Base-by-base conservation (phyloP, 352 stramenopile genomes). In the Phytopythium helicoides region DNA sequence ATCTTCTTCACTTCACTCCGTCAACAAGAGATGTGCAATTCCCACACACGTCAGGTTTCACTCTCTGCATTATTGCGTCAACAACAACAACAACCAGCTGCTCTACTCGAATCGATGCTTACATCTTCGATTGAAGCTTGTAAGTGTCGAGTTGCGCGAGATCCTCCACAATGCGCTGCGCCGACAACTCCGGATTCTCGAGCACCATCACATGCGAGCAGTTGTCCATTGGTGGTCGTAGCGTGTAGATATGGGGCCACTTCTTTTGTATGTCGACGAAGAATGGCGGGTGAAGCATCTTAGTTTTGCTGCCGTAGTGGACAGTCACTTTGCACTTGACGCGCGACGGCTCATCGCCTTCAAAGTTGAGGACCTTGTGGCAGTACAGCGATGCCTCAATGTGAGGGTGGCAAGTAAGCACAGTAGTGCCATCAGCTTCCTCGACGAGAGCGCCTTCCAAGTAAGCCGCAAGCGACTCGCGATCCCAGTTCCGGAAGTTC, bases 381-480 rank as follows among this genome's bases (percentile, higher is more conserved):
- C 70, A 75, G 56, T 73, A 80, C 40, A 69, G 46, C 34, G 66
- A 62, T 3, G 66, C 66, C 55, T 79, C 69, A 18, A 76, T 66
- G 16, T 60, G 51, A 33, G 69, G 69, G 16, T 68, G 56, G 35
- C 69, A 79, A 15, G 69, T 64, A 35, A 79, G 56, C 21, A 62
- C 34, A 7, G 54, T 58, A 15, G 60, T 58, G 10, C 64, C 57
- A 21, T 62, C 64, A 10, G 33, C n/a, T 18, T 65, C 52, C 21
- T 78, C 56, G 1, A 77, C 50, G 2, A 81, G 34, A 22, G 64
- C 67, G 3, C 67, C 67, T 35, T 52, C 28, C 12, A 70, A 3
- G 38, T 76, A 81, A 12, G 54, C 56, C 10, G 53, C 57, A 11
- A 81, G 50, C 0, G 64, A 45, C 34, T 81, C 70, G 5, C 62